Evolutionary conservation across 1,284 basidiomycete species (phyloP), one percentile per base, ranked within the genome.

Genomic region (Lentinula novae-zelandiae): DNA sequence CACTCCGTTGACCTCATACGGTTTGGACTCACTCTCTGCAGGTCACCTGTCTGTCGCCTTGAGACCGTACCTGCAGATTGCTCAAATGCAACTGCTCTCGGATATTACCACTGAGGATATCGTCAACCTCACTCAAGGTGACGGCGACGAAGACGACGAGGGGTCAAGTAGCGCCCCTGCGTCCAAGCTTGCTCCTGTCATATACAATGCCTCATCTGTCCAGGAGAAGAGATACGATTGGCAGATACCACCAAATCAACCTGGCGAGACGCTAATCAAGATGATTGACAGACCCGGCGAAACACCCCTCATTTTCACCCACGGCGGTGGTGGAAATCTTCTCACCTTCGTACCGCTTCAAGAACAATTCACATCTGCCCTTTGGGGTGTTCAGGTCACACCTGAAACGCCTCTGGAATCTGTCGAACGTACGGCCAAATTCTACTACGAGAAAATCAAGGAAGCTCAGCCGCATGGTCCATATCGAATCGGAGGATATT

Each of bases 1-100:
- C 20, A 50, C 56, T 42, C 61, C 61, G 5, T 54, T 62, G 12
- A 59, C 61, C 15, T 38, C 51, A 10, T 62, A 59, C 22, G 61
- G 61, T 10, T 31, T 62, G 0, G 61, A 62, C 31, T 62, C 61
- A 6, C 52, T 62, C 9, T 59, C 57, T 36, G 61, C 61, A 17
- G 49, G 49, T 6, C 53, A 48, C 9, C 34, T 62, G 8, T 59
- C 57, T 7, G 34, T 57, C 6, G 27, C 40, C 1, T 27, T 62
- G 13, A 39, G 46, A n/a, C 46, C 20, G 4, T 48, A 31, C 13
- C 15, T 48, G 2, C 38, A 33, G 8, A 40, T 58, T 20, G 46
- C 61, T 13, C 61, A 62, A 42, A 36, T 62, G n/a, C 61, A 62
- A 58, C 33, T 62, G 42, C 57, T 62, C 13, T 50, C 57, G 17